Evolutionary conservation across 1,284 basidiomycete species (phyloP).

Genomic region (Melanopsichium pennsylvanicum): DNA sequence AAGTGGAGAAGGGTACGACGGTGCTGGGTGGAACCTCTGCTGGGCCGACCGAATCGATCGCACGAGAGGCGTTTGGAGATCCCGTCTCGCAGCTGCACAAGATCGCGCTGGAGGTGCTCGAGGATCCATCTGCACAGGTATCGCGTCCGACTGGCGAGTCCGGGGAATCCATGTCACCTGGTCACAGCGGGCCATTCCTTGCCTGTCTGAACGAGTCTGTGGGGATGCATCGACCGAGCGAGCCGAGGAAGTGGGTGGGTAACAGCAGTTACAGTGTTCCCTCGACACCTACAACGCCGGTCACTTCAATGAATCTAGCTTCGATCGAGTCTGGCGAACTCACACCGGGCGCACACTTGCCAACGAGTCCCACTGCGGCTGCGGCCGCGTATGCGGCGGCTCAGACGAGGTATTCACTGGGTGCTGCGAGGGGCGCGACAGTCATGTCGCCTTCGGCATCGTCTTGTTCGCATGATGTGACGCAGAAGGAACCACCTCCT

Average conservation of each 20-base stretch:
- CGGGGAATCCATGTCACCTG: constrained; percentile 41
- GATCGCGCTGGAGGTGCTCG: constrained; percentile 59
- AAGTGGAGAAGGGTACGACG: constrained; percentile 87
- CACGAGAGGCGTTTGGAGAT: constrained; percentile 85
- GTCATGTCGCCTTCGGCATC: constrained; percentile 39
- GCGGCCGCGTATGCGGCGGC: constrained; percentile 56
- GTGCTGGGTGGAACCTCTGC: constrained; percentile 82
- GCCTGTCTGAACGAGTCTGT: constrained; percentile 59
- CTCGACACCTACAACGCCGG: constrained; percentile 57
- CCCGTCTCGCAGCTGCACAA: constrained; percentile 92
- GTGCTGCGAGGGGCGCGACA: constrained; percentile 11
- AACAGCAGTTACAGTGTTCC: constrained; percentile 41
- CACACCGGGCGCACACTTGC: constrained; percentile 6
- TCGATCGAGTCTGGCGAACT: constrained; percentile 23
- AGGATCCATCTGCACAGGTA: constrained; percentile 36
- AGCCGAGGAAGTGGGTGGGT: constrained; percentile 48
- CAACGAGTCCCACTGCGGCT: constrained; percentile 31
- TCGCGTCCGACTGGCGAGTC: constrained; percentile 26
- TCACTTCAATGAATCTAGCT: constrained; percentile 53
- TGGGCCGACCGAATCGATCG: constrained; percentile 74
- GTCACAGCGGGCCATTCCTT: constrained; percentile 55
- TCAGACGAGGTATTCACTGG: constrained; percentile 48
- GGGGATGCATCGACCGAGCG: constrained; percentile 55
- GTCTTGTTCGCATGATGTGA: constrained; percentile 25
- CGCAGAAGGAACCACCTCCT: constrained; percentile 37